Evolutionary conservation across 2,329 filamentous ascomycete genomes (phyloP).

Genomic region (Alternaria arborescens): DNA sequence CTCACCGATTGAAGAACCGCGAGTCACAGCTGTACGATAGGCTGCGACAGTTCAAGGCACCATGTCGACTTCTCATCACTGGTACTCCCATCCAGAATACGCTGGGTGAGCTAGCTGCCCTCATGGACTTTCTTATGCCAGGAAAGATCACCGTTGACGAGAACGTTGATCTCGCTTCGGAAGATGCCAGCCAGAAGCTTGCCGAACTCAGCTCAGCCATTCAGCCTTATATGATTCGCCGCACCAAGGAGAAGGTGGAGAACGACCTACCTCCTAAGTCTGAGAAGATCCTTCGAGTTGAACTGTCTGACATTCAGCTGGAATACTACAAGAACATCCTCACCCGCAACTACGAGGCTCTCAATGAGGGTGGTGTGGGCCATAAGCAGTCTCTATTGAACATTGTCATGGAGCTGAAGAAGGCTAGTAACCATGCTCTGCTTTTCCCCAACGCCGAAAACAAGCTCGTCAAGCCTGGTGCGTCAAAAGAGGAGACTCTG

Average conservation of each 20-base stretch:
- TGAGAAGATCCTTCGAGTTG: slow-evolving; percentile 98
- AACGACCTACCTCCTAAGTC: slow-evolving; percentile 96
- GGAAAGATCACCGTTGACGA: slow-evolving; percentile 90
- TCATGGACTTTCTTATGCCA: slow-evolving; percentile 98
- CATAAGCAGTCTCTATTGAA: slow-evolving; percentile 96
- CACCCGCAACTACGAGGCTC: slow-evolving; percentile 91
- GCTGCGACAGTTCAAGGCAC: slow-evolving; percentile 84
- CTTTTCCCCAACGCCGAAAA: slow-evolving; percentile 97
- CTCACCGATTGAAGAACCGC: slow-evolving; percentile 94
- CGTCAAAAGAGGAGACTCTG: slow-evolving; percentile 85
- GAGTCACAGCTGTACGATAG: slow-evolving; percentile 92
- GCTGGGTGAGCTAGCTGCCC: slow-evolving; percentile 85
- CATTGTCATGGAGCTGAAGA: slow-evolving; percentile 99
- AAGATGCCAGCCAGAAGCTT: slow-evolving; percentile 86
- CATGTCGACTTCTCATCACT: slow-evolving; percentile 90
- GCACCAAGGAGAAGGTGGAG: slow-evolving; percentile 97
- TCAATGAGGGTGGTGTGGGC: slow-evolving; percentile 88
- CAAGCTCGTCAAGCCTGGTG: slow-evolving; percentile 80
- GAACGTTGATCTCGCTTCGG: slow-evolving; percentile 83
- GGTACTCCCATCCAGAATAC: slow-evolving; percentile 99
- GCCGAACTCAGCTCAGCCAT: slow-evolving; percentile 85
- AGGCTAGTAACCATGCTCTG: slow-evolving; percentile 98
- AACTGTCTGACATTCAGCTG: slow-evolving; percentile 92
- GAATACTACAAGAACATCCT: slow-evolving; percentile 99
- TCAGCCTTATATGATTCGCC: slow-evolving; percentile 91